Evolutionary conservation across 2,329 filamentous ascomycete species (phyloP).

Genomic region (Claviceps purpurea): DNA sequence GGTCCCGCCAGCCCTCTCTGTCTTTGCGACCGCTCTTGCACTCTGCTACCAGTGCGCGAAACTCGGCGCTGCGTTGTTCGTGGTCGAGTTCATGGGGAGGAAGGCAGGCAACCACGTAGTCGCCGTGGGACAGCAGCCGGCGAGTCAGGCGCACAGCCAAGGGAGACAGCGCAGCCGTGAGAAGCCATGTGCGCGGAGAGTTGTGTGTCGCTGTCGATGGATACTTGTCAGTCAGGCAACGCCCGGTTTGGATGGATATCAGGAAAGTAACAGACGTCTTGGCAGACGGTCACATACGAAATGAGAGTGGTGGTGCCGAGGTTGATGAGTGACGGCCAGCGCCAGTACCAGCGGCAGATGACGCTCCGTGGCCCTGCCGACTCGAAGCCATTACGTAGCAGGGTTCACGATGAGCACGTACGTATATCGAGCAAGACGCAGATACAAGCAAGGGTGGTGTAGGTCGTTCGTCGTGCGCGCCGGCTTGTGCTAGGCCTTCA

Average conservation of each 20-base stretch:
- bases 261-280: no score
- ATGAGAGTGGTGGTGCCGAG: conserved; percentile 34
- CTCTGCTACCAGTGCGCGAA: conserved; percentile 63
- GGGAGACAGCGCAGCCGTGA: conserved; percentile 77
- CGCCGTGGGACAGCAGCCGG: conserved; percentile 76
- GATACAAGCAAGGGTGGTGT: no score
- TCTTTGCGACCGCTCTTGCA: conserved; percentile 49
- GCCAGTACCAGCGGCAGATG: conserved; percentile 3
- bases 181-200: conserved; percentile 79
- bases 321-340: conserved; percentile 9
- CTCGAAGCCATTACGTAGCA: no score
- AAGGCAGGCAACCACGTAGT: conserved; percentile 77
- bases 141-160: conserved; percentile 72
- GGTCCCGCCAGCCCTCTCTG: conserved; percentile 67
- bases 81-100: conserved; percentile 68
- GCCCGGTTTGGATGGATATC: no score
- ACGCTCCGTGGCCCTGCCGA: not conserved
- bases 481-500: no score
- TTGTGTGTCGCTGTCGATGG: conserved; percentile 45
- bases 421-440: no score
- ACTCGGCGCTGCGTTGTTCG: conserved; percentile 62
- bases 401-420: no score
- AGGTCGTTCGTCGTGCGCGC: no score
- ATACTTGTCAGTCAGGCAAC: conserved; percentile 17
- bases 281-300: conserved; percentile 28